Base-by-base conservation (phyloP, 2,329 filamentous ascomycete genomes). In the Talaromyces islandicus region DNA sequence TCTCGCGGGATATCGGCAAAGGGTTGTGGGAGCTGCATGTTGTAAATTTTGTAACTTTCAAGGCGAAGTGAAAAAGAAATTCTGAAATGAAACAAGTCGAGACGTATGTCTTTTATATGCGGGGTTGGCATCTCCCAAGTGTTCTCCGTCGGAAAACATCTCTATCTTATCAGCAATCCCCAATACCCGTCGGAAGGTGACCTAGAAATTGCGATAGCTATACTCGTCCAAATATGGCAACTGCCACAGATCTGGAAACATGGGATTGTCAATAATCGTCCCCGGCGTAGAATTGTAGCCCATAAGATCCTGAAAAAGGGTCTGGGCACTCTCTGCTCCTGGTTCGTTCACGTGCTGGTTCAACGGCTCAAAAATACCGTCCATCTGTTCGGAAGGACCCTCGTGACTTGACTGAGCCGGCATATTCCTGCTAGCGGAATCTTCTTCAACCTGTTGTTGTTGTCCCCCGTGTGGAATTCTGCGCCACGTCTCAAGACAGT, bases 1-100 rank as follows among this genome's bases (percentile, higher is more conserved):
- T 84, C 76, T 61, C 83, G 80, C 12, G 86, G 85, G 67, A 90
- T 89, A 68, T 80, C 80, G 58, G 83, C 81, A 67, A 88, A 88
- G 21, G 83, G 82, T 58, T 84, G 78, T 7, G 86, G 85, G 46
- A 88, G 81, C n/a, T 64, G 48, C 52, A 69, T 35, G 29, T 10
- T 50, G 21, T 38, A 29, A 56, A 52, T 59, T 59, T 30, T 9
- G 52, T 51, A 24, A 50, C 32, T 32, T 50, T 24, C 17, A 50
- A 48, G 25, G 12, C 11, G 6, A 29, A 4, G 12, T 29, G 17
- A n/a, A 17, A n/a, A 9, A 17, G 14, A 38, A 38, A 7, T 17
- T 38, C 35, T 38, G 35, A n/a, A 38, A 38, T 30, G 35, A 17
- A 17, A 38, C 35, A n/a, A n/a, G 35, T 17, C 35, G 32, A 35